Evolutionary conservation across 2,329 filamentous ascomycete species (phyloP).

Genomic region (Cladophialophora yegresii): DNA sequence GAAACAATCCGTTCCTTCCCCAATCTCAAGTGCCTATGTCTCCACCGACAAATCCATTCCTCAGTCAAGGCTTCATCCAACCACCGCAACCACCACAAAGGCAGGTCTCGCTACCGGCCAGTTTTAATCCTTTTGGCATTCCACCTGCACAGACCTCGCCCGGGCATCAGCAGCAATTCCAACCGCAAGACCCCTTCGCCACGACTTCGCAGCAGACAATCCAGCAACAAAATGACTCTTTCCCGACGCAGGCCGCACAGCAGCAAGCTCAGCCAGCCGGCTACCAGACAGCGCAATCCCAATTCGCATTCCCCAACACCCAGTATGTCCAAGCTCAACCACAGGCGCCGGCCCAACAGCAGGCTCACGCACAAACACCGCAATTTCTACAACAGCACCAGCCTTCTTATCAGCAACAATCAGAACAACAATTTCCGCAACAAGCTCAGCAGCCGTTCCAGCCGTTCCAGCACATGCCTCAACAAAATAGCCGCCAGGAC

Average conservation of each 20-base stretch:
- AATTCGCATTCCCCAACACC: conserved; percentile 25
- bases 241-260: conserved; percentile 20
- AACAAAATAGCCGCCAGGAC: conserved; percentile 49
- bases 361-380: not conserved
- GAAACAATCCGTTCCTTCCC: conserved; percentile 35
- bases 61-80: conserved; percentile 27
- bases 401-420: conserved; percentile 14
- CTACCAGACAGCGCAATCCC: conserved; percentile 7
- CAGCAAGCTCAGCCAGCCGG: conserved; percentile 29
- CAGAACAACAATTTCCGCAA: conserved; percentile 14
- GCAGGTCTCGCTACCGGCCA: conserved; percentile 21
- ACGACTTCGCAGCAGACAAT: conserved; percentile 29
- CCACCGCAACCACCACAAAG: conserved; percentile 31
- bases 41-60: conserved; percentile 34
- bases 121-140: conserved; percentile 35
- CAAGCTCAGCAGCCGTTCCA: conserved; percentile 24
- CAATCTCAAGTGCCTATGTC: conserved; percentile 26
- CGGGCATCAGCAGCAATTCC: conserved; percentile 26
- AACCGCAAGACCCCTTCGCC: conserved; percentile 27
- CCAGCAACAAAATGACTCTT: conserved; percentile 30
- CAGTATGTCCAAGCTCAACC: conserved; percentile 31
- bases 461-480: conserved; percentile 40
- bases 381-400: conserved; percentile 23
- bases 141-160: conserved; percentile 27
- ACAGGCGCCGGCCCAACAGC: conserved; percentile 15